Conservation (phyloP, 129 eudicot species). For the Flaveria bidentis region DNA sequence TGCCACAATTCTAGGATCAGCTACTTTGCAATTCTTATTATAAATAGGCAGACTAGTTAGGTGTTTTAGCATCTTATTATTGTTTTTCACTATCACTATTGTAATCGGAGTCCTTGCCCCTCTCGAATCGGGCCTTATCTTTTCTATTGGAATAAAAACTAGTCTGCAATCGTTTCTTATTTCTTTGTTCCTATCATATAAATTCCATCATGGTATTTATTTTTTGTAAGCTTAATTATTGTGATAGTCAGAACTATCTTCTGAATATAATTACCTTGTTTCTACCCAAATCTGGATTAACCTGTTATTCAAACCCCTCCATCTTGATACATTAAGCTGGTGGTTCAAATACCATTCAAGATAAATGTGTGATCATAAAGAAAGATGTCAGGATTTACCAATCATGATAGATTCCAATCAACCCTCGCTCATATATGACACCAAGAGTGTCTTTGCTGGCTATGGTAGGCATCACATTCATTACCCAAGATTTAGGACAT, state of each 20-base stretch:
- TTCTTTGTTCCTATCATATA: too few relatives aligned
- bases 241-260: neutral
- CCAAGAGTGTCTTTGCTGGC: conserved; percentile 60
- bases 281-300: neutral
- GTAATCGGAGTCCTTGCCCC: too few relatives aligned
- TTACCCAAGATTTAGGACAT: conserved; percentile 59
- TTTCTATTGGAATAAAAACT: too few relatives aligned
- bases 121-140: too few relatives aligned
- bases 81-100: too few relatives aligned
- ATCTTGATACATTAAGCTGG: neutral
- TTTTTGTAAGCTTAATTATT: neutral
- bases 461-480: conserved; percentile 72
- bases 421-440: conserved; percentile 54
- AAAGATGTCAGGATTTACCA: conserved; percentile 39
- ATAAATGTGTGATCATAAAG: too few relatives aligned
- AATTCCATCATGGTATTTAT: neutral
- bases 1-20: too few relatives aligned
- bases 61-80: too few relatives aligned
- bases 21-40: too few relatives aligned
- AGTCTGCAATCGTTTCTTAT: too few relatives aligned
- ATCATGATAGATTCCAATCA: conserved; percentile 69
- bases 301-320: neutral
- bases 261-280: neutral
- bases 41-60: too few relatives aligned
- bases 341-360: neutral